A percentile compares a stretch with the other conserved stretches of the same genome.
Evolutionary conservation across 495 filamentous ascomycete genomes (phyloP).

Genomic region (Aspergillus ellipticus): DNA sequence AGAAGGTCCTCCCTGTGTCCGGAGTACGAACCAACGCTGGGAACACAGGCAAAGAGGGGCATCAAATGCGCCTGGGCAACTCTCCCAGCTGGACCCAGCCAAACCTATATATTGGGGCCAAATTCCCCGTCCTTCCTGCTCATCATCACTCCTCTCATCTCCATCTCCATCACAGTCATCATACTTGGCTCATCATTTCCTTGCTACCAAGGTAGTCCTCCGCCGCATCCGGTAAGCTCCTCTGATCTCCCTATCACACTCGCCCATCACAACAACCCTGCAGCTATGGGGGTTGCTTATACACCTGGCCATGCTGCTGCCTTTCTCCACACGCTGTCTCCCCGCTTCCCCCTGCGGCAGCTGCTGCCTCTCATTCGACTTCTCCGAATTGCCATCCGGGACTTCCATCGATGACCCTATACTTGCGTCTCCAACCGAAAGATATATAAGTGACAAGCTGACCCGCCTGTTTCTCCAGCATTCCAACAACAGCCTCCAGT

Average conservation of each 20-base stretch:
- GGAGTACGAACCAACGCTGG: neutral
- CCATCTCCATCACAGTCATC: constrained; percentile 7
- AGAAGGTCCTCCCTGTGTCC: too few species aligned
- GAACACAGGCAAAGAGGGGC: neutral
- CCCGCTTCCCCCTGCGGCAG: constrained; percentile 2
- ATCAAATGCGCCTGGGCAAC: neutral
- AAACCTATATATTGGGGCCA: constrained; percentile 17
- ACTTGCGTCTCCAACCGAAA: neutral
- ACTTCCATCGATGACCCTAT: neutral
- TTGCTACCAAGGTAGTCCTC: neutral
- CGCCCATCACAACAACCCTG: neutral
- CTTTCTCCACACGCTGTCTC: neutral
- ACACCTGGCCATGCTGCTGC: neutral
- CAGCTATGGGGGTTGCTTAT: neutral
- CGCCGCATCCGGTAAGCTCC: constrained; percentile 15
- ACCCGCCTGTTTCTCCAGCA: constrained; percentile 12
- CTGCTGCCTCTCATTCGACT: neutral
- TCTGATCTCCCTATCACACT: neutral
- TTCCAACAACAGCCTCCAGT: neutral
- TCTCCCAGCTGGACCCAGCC: neutral
- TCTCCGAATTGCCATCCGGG: constrained; percentile 6
- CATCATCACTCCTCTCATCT: constrained; percentile 9
- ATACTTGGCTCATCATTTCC: neutral
- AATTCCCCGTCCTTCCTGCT: constrained; percentile 10
- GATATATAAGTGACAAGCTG: constrained; percentile 19